Evolutionary conservation across 176 grass and related monocot species (phyloP), one percentile per base, ranked within the genome.

Genomic region (Musa acuminata): DNA sequence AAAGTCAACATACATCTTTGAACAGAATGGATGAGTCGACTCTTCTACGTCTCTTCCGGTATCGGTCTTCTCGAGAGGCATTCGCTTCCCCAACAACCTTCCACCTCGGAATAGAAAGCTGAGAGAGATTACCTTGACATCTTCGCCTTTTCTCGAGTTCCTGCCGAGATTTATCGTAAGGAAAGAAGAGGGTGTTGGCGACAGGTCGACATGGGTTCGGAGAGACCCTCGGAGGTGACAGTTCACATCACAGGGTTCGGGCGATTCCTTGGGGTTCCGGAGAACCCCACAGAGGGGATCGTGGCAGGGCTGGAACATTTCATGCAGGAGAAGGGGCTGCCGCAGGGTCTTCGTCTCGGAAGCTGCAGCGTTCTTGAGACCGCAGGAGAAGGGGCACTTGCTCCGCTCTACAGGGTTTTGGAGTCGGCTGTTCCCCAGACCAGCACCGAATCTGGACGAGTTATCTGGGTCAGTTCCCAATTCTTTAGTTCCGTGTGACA

Each of bases 341-440:
- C 71, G 55, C 53, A 73, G 55, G 71, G 71, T 26, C 71, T 73
- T 73, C 22, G 53, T 57, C 51, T 73, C 25, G 52, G 71, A 5
- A 73, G n/a, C 52, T 73, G 71, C 71, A 73, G 19, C 1, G 23
- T 73, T 73, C 71, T 73, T 29, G 71, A 73, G 52, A 55, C 71
- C 57, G 51, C 71, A 17, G 71, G 71, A 73, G 17, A 73, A 13
- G 71, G 71, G 1, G 51, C 71, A 73, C 11, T 73, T 73, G 71
- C 21, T 73, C 12, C 20, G 29, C 71, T 69, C 16, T 55, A 73
- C 26, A 8, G 26, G 25, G 13, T 27, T 55, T 55, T 73, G 20
- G 71, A 73, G 52, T 55, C 20, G 17, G 20, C 52, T 73, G 22
- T 55, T 23, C 14, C 21, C 19, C 51, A 11, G 1, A 12, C 9